Conservation (phyloP, 2,329 filamentous ascomycete genomes). For the Colletotrichum trifolii region DNA sequence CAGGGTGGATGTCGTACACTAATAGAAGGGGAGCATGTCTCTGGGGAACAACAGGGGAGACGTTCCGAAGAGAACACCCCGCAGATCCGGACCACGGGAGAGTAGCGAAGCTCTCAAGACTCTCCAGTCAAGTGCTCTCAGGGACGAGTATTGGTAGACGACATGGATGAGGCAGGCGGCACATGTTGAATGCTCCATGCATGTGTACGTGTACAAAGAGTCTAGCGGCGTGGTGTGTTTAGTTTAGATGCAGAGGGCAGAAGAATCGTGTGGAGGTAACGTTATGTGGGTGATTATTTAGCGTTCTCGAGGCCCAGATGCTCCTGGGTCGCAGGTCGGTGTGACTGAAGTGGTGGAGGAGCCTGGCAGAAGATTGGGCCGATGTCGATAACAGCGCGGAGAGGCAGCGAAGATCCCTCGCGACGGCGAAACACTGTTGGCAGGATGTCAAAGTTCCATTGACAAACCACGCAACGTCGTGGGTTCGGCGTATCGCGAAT, state of each 20-base stretch:
- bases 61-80: slow-evolving; percentile 15
- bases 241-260: no score
- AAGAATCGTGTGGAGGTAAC: slow-evolving; percentile 19
- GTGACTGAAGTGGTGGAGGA: neutral
- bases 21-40: neutral
- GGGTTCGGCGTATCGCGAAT: slow-evolving; percentile 7
- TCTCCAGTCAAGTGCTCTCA: slow-evolving; percentile 14
- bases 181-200: neutral
- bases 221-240: no score
- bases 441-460: slow-evolving; percentile 7
- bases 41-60: slow-evolving; percentile 22
- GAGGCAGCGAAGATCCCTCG: slow-evolving; percentile 25
- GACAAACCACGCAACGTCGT: slow-evolving; percentile 8
- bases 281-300: slow-evolving; percentile 17
- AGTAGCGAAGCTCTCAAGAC: neutral
- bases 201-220: no score
- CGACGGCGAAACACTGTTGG: slow-evolving; percentile 10
- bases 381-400: slow-evolving; percentile 13
- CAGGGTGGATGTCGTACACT: neutral
- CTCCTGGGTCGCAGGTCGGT: slow-evolving; percentile 1
- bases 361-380: slow-evolving; percentile 12
- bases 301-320: slow-evolving; percentile 4
- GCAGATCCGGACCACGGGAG: slow-evolving; percentile 23
- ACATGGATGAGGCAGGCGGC: slow-evolving; percentile 12
- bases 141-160: neutral